A percentile compares a stretch with the other conserved stretches of the same genome.
phyloP scores from a whole-genome alignment of 495 filamentous ascomycete genomes.

The Sphaerosporella brunnea region DNA sequence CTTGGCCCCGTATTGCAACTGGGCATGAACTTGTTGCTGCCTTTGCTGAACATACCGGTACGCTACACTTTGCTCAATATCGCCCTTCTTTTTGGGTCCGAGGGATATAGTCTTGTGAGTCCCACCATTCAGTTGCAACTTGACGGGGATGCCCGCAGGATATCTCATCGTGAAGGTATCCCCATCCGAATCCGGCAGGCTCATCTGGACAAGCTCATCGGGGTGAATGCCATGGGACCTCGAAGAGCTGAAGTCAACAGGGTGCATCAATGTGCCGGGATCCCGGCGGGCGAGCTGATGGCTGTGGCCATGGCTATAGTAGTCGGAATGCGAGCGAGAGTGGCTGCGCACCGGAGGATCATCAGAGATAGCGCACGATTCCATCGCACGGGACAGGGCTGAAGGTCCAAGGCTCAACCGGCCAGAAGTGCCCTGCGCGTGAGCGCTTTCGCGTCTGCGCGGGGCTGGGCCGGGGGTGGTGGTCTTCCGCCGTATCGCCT shows the following conservation, averaged over 20 bases:
- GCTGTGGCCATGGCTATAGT: conserved; percentile 11
- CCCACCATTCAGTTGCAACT: conserved; percentile 24
- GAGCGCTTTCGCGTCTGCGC: conserved; percentile 20
- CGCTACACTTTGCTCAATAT: conserved; percentile 23
- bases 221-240: conserved; percentile 17
- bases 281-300: conserved; percentile 18
- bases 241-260: conserved; percentile 20
- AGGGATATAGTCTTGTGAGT: conserved; percentile 6
- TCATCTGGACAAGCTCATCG: conserved; percentile 19
- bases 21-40: conserved; percentile 23
- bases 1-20: conserved; percentile 20
- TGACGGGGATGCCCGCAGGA: conserved; percentile 21
- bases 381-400: conserved; percentile 21
- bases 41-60: conserved; percentile 24
- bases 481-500: conserved; percentile 12
- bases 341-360: conserved; percentile 10
- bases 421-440: conserved; percentile 11
- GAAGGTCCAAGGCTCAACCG: conserved; percentile 15
- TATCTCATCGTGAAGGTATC: conserved; percentile 25
- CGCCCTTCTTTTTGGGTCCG: conserved; percentile 17
- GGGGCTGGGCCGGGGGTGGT: conserved; percentile 15
- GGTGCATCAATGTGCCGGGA: conserved; percentile 21
- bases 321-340: conserved; percentile 18
- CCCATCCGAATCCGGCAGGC: conserved; percentile 11
- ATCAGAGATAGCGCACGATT: conserved; percentile 22